Base-by-base conservation (phyloP, 225 moss, liverwort and hornwort species). In the Sphagnum tenellum region DNA sequence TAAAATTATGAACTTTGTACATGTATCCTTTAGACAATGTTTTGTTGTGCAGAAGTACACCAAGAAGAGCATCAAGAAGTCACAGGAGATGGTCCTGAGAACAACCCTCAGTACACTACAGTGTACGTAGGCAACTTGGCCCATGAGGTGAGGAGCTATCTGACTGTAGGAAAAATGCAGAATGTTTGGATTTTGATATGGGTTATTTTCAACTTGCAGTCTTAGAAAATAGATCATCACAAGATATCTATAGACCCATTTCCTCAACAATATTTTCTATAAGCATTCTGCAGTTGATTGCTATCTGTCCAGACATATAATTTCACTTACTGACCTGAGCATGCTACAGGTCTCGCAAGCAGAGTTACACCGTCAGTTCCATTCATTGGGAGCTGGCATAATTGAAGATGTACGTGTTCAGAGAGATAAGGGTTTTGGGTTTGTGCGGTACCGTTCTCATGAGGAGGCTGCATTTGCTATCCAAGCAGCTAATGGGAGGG, bases 401-500 rank as follows among this genome's bases (percentile, higher is more conserved):
- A 86, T 86, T 56, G 86, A 86, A 64, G 86, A 86, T 71, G 86
- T 86, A 14, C 79, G 86, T 58, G 73, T 86, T 52, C 83, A 82
- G 12, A 82, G 77, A 47, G 82, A 86, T 65, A 86, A 86, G 62
- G 86, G 86, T 63, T 86, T 86, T 71, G 86, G 86, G 61, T 86
- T 86, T 62, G 77, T 86, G 14, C 80, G 77, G 73, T 86, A 86
- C 50, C 86, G 86, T n/a, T 70, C 82, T 48, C 86, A 86, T 68
- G 82, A 83, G 47, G 86, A 86, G 73, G 86, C 86, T 69, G 80
- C 83, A 61, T 77, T 66, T 50, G 86, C 86, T 59, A 86, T 86
- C 70, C 86, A 86, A 75, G 82, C 67, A 64, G 86, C 83, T 65
- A 86, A 86, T 70, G 86, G 86, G 13, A 83, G 83, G 63, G 86